Percentiles rank a stretch among this genome's conserved stretches.
Conservation (phyloP, 2,329 filamentous ascomycete genomes). For the Chlorencoelia australis region DNA sequence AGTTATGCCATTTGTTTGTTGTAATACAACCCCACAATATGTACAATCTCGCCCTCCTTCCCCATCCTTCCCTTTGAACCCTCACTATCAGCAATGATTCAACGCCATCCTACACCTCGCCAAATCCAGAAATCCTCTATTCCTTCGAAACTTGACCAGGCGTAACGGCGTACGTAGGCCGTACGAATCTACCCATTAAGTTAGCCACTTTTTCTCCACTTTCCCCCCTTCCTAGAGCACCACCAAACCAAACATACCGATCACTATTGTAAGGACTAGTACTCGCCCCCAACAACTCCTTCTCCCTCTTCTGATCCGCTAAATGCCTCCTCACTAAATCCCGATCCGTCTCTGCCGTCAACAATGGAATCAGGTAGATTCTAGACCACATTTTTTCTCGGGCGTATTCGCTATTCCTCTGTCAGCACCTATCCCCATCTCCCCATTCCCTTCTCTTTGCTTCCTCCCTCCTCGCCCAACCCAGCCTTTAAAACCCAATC, state of each 20-base stretch:
- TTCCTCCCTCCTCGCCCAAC: not conserved
- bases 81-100: no score
- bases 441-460: not conserved
- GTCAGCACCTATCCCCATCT: conserved; percentile 5
- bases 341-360: conserved; percentile 94
- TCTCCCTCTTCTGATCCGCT: conserved; percentile 82
- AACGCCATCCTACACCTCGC: not conserved
- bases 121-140: conserved; percentile 8
- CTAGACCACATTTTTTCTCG: conserved; percentile 98
- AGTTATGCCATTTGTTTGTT: not conserved
- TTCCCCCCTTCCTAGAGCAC: not conserved
- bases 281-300: conserved; percentile 77
- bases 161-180: conserved; percentile 67
- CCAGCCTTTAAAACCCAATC: not conserved
- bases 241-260: conserved; percentile 45
- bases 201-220: not conserved
- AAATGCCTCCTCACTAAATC: conserved; percentile 82
- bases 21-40: conserved; percentile 12
- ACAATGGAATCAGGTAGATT: conserved; percentile 84
- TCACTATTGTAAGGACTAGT: conserved; percentile 81
- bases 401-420: conserved; percentile 62
- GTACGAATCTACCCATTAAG: conserved; percentile 53
- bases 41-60: conserved; percentile 5
- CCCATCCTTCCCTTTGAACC: not conserved
- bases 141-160: conserved; percentile 34